phyloP scores from a whole-genome alignment of 2,329 filamentous ascomycete genomes.

The Paecilomyces niveus region DNA sequence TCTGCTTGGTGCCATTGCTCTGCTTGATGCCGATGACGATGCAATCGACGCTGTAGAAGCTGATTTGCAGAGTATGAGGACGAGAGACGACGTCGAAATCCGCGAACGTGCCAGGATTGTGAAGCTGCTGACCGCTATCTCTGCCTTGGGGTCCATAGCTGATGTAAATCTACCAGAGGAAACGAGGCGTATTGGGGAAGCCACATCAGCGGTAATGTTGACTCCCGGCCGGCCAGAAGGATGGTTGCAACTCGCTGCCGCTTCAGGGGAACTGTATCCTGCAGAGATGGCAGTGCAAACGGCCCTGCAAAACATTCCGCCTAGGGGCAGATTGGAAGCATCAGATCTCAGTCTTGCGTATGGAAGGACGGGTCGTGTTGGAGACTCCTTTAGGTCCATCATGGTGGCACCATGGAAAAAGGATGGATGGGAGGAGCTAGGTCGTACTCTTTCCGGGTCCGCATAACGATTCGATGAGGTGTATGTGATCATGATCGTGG shows the following conservation, averaged over 20 bases:
- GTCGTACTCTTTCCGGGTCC: conserved; percentile 18
- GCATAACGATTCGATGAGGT: conserved; percentile 7
- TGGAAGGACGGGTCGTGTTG: conserved; percentile 62
- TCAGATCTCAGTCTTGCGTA: conserved; percentile 66
- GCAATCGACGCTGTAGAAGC: conserved; percentile 72
- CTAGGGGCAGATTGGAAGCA: conserved; percentile 60
- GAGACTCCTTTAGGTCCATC: conserved; percentile 69
- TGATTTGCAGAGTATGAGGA: conserved; percentile 67
- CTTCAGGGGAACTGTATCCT: conserved; percentile 47
- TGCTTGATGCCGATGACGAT: conserved; percentile 72
- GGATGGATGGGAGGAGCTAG: conserved; percentile 54
- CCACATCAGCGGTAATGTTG: conserved; percentile 72
- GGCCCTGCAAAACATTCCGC: conserved; percentile 67
- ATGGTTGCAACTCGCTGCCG: conserved; percentile 67
- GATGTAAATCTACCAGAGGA: conserved; percentile 36
- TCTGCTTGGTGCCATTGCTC: conserved; percentile 74
- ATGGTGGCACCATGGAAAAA: conserved; percentile 74
- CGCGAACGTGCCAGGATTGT: conserved; percentile 63
- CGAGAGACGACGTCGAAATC: conserved; percentile 55
- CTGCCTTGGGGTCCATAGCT: conserved; percentile 47
- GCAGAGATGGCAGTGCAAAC: conserved; percentile 76
- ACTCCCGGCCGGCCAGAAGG: conserved; percentile 71
- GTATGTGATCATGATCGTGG: conserved; percentile 1
- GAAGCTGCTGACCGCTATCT: conserved; percentile 68
- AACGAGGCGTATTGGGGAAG: conserved; percentile 53